Base-by-base conservation (phyloP, 2,329 filamentous ascomycete genomes). In the Grosmannia serpens region DNA sequence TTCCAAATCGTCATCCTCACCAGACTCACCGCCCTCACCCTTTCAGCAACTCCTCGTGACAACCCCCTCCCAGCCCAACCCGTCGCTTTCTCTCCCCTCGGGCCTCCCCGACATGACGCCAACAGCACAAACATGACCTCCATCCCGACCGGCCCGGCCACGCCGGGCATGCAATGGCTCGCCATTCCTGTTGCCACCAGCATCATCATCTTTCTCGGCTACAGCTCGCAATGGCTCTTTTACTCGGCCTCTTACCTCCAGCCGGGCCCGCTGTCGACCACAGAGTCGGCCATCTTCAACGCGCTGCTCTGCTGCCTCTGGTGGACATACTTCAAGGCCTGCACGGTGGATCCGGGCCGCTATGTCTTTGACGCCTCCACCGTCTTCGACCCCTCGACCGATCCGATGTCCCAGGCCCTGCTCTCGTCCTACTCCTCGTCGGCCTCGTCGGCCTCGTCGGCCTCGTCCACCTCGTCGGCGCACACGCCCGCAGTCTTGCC, bases 171-270 rank as follows among this genome's bases (percentile, higher is more conserved):
- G 61, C 77, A 80, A 66, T 70, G 71, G 55, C 74, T 90, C 56
- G 85, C 86, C 60, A 81, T 91, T n/a, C 86, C 87, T 17, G 79
- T 76, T 59, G 86, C 88, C 51, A 83, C 83, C 62, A 58, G 76
- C 9, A 73, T 92, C 17, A 87, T 91, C 60, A 67, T 73, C 57
- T 88, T 90, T 67, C 78, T 91, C 4, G 81, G 83, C 61, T 89
- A 87, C 73, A 80, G 81, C 54, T 87, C 88, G 5, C 89, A 92
- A 71, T 80, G 77, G 68, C 75, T 92, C 53, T 88, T 92, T 69
- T 70, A 79, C 64, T 72, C 81, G 61, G 77, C 82, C 38, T 76
- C 78, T 2, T 74, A 78, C 62, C 77, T 87, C 62, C 74, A 77
- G 13, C 83, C 83, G 0, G 83, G 81, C 2, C 84, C 86, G 1